Evolutionary conservation across 208 protist species (phyloP).

Genomic region (Trypanosoma conorhini): DNA sequence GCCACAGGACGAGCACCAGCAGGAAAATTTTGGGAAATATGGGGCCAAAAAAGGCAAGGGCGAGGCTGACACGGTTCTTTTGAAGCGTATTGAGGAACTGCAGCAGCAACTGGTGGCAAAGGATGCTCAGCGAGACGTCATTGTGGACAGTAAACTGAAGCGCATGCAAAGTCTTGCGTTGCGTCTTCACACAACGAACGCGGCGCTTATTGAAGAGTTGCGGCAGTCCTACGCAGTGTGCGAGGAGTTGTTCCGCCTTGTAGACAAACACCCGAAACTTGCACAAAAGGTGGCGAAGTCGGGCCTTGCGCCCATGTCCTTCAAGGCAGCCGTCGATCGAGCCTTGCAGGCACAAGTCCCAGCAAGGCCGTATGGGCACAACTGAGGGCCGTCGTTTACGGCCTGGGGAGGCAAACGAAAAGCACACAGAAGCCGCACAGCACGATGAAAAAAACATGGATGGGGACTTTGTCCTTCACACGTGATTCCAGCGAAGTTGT

Average conservation of each 20-base stretch:
- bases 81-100: constrained; percentile 40
- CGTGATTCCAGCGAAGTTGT: not conserved
- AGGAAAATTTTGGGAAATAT: not conserved
- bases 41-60: not conserved
- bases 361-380: constrained; percentile 64
- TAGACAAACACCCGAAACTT: constrained; percentile 50
- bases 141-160: constrained; percentile 86
- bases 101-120: constrained; percentile 42
- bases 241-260: constrained; percentile 59
- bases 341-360: constrained; percentile 37
- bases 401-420: not conserved
- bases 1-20: constrained; percentile 7
- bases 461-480: not conserved
- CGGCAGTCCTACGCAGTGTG: constrained; percentile 47
- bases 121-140: constrained; percentile 78
- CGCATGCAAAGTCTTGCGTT: constrained; percentile 82
- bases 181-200: constrained; percentile 56
- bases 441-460: not conserved
- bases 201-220: constrained; percentile 52
- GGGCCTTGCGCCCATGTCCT: constrained; percentile 42
- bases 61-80: constrained; percentile 21
- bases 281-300: constrained; percentile 47
- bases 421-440: not conserved
- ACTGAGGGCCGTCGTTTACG: constrained; percentile 30
- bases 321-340: constrained; percentile 48